Base-by-base conservation (phyloP, 257 asterid genomes). In the Paulownia fortunei region DNA sequence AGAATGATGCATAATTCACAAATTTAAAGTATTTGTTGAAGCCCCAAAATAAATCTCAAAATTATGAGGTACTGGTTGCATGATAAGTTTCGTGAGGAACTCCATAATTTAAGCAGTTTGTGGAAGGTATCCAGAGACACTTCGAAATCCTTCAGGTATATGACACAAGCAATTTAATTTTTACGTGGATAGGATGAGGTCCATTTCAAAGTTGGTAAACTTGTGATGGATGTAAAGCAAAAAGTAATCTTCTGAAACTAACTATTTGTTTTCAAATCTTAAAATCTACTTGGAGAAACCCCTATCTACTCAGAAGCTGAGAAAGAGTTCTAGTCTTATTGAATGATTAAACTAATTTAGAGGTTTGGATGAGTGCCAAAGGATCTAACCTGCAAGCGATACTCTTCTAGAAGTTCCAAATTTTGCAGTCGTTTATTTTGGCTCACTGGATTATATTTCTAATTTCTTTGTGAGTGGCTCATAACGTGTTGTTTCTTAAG, bases 1-100 rank as follows among this genome's bases (percentile, higher is more conserved):
- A 60, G 27, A 39, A 69, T 23, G 56, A 52, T 72, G 72, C 27
- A 63, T 36, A 80, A 61, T 55, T 42, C 72, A 39, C 75, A 41
- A 32, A 72, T 59, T 46, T 42, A 60, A 46, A 58, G 52, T 64
- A 51, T 16, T 66, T 78, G 16, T 54, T 36, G 30, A 54, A 41
- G 42, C 52, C 41, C 58, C 71, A 55, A 60, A 30, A 24, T 36
- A 59, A 36, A 49, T 18, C 70, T 62, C 68, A 39, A 52, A 60
- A 27, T 69, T 52, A 36, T 34, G 64, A 34, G 69, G 37, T 55
- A 19, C 49, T 59, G 73, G 21, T 59, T 36, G n/a, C 24, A 52
- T 41, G 78, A 13, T 18, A 44, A 30, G 64, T 68, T 24, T n/a
- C 10, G 26, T 49, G 4, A 18, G 71, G 59, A 52, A 55, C 49